A percentile compares a stretch with the other conserved stretches of the same genome.
phyloP scores from a whole-genome alignment of 1,284 basidiomycete genomes.

The Microbotryum intermedium region DNA sequence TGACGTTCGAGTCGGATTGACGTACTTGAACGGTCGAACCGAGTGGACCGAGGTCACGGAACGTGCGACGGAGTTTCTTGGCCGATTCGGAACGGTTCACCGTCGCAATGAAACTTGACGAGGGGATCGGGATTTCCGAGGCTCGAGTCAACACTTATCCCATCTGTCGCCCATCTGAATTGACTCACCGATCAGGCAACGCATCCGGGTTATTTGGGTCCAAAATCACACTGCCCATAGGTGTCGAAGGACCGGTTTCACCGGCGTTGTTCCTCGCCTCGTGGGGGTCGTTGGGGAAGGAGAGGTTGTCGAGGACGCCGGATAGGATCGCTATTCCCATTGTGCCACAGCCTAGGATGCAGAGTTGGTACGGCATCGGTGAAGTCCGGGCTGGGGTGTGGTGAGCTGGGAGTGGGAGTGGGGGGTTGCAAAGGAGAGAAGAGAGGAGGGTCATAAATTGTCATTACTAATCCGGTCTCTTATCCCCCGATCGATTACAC shows the following conservation, averaged over 20 bases:
- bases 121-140: too few relatives aligned
- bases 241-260: conserved; percentile 38
- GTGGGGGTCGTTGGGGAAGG: conserved; percentile 39
- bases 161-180: too few relatives aligned
- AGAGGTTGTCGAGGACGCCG: conserved; percentile 69
- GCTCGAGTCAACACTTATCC: too few relatives aligned
- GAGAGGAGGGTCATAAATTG: background rate
- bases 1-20: conserved; percentile 59
- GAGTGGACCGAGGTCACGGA: conserved; percentile 48
- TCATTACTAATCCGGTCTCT: too few relatives aligned
- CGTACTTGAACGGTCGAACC: conserved; percentile 41
- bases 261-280: background rate
- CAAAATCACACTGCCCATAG: conserved; percentile 23
- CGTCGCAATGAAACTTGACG: conserved; percentile 85
- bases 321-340: conserved; percentile 97
- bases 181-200: conserved; percentile 12
- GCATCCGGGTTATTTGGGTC: conserved; percentile 1
- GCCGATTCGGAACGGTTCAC: conserved; percentile 73
- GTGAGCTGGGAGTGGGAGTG: background rate
- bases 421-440: background rate
- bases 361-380: conserved; percentile 32
- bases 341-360: conserved; percentile 77
- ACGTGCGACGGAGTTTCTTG: conserved; percentile 57
- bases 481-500: too few relatives aligned
- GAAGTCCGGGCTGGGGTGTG: background rate